phyloP scores from a whole-genome alignment of 192 early-diverging fungal species.

The Gonapodya prolifera region DNA sequence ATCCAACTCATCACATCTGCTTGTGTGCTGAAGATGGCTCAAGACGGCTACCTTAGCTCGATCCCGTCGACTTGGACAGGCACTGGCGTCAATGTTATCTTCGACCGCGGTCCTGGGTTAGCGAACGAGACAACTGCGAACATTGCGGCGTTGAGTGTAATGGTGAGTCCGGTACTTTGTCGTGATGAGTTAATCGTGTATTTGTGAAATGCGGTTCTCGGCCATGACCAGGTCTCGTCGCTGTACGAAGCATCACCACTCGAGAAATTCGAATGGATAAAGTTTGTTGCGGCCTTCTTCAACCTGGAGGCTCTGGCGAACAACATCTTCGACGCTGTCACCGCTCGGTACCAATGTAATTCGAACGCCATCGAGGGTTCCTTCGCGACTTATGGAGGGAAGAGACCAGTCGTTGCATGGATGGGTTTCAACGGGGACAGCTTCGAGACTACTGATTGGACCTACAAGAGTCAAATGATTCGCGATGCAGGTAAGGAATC shows the following conservation, averaged over 20 bases:
- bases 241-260: neutral
- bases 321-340: neutral
- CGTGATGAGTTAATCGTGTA: neutral
- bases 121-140: neutral
- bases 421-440: neutral
- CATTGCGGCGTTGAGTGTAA: neutral
- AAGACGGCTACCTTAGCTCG: neutral
- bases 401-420: neutral
- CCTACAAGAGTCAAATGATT: neutral
- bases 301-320: neutral
- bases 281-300: slow-evolving; percentile 2
- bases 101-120: neutral
- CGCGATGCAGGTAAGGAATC: neutral
- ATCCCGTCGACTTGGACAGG: neutral
- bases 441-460: neutral
- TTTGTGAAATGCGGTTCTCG: neutral
- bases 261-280: slow-evolving; percentile 1
- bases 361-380: neutral
- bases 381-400: neutral
- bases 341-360: neutral
- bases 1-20: neutral
- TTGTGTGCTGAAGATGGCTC: neutral
- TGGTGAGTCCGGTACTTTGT: neutral
- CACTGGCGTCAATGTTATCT: neutral
- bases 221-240: neutral